Evolutionary conservation across 2,329 filamentous ascomycete genomes (phyloP).

Genomic region (Rutstroemia sydowiana): DNA sequence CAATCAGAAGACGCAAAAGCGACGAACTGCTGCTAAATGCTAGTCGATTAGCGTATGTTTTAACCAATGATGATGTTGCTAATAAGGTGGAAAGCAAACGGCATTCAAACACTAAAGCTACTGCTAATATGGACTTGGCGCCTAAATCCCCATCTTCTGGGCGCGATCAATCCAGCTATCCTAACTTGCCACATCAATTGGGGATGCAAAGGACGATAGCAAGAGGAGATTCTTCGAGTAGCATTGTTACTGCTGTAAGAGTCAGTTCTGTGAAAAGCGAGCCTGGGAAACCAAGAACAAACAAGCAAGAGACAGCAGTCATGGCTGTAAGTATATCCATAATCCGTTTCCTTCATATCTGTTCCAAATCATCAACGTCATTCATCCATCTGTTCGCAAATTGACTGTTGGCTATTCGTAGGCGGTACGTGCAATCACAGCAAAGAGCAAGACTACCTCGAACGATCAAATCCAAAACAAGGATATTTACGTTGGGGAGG

Average conservation of each 20-base stretch:
- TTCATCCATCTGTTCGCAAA: not conserved
- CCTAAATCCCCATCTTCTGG: not conserved
- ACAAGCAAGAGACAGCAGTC: conserved; percentile 4
- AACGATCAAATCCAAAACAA: too few species aligned
- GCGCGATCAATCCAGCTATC: not conserved
- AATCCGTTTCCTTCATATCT: not conserved
- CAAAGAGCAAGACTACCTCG: not conserved
- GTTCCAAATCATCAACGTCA: not conserved
- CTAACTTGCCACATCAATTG: not conserved
- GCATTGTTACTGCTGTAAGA: conserved; percentile 22
- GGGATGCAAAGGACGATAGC: not conserved
- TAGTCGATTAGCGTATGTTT: conserved; percentile 1
- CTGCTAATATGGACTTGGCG: not conserved
- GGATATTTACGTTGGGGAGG: too few species aligned
- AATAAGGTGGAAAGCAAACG: not conserved
- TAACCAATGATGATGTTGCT: not conserved
- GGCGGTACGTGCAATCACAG: conserved; percentile 4
- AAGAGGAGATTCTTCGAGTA: conserved; percentile 21
- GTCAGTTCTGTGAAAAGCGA: conserved; percentile 17
- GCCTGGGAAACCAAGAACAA: not conserved
- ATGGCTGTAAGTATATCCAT: conserved; percentile 5
- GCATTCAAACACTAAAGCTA: not conserved
- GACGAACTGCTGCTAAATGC: not conserved
- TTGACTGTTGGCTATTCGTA: not conserved
- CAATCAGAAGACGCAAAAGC: not conserved